These are phyloP conservation scores for Agastache rugosa DNA, from an alignment of 257 asterid genomes.

Conservation along the genomic window DNA sequence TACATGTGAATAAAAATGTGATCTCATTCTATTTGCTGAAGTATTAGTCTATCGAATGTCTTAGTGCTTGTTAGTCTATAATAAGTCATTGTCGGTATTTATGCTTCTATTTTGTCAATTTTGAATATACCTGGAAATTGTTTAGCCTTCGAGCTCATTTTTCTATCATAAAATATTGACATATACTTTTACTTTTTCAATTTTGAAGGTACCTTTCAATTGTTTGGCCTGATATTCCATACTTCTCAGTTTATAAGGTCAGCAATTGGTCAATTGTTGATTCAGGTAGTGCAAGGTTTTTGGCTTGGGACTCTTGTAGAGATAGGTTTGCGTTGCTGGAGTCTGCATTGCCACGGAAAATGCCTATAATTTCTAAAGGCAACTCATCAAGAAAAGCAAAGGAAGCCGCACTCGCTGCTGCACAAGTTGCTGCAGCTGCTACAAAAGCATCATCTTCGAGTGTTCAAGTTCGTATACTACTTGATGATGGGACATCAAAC, in stretches of 20 bases:
- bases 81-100: too few relatives aligned
- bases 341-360: constrained; percentile 78
- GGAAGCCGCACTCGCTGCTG: constrained; percentile 94
- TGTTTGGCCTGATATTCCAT: constrained; percentile 99
- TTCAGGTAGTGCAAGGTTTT: constrained; percentile 93
- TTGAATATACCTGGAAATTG: background rate
- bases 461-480: constrained; percentile 89
- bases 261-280: constrained; percentile 95
- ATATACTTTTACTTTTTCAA: constrained; percentile 25
- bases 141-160: background rate
- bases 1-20: background rate
- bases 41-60: too few relatives aligned
- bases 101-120: background rate
- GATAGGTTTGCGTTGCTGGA: constrained; percentile 92
- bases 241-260: constrained; percentile 85
- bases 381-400: constrained; percentile 86
- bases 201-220: constrained; percentile 79
- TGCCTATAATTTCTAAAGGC: constrained; percentile 83
- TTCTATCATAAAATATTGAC: background rate
- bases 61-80: too few relatives aligned
- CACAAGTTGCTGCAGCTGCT: constrained; percentile 87
- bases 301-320: constrained; percentile 94
- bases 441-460: constrained; percentile 82
- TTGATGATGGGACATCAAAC: constrained; percentile 96
- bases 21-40: too few relatives aligned